Percentiles rank a stretch among this genome's conserved stretches.
phyloP scores from a whole-genome alignment of 139 green algal genomes.

The Chlamydomonas schloesseri region DNA sequence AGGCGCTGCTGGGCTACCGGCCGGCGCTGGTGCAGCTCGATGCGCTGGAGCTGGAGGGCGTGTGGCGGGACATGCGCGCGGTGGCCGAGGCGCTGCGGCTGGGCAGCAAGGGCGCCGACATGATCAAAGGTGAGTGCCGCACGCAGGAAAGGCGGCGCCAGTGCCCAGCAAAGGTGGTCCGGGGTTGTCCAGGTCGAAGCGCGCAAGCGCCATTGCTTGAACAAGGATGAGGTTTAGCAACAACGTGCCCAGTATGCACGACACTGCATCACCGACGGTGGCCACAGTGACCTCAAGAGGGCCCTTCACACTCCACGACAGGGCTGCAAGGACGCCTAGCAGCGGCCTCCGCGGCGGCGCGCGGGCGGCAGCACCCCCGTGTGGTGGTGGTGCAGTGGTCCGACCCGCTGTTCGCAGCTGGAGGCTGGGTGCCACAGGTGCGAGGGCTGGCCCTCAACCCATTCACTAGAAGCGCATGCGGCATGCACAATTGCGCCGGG shows the following conservation, averaged over 20 bases:
- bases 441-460: too few relatives aligned
- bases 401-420: constrained; percentile 65
- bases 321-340: constrained; percentile 45
- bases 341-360: constrained; percentile 27
- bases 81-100: constrained; percentile 61
- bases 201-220: too few relatives aligned
- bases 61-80: constrained; percentile 61
- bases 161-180: not conserved
- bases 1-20: constrained; percentile 61
- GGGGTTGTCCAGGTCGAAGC: too few relatives aligned
- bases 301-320: not conserved
- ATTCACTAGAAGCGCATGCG: too few relatives aligned
- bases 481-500: too few relatives aligned
- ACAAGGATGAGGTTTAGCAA: too few relatives aligned
- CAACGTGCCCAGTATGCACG: too few relatives aligned
- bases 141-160: not conserved
- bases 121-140: constrained; percentile 12
- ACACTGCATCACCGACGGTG: too few relatives aligned
- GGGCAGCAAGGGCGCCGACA: constrained; percentile 18
- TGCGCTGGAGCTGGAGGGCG: constrained; percentile 60
- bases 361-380: constrained; percentile 46
- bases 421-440: constrained; percentile 71
- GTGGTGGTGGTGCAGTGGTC: constrained; percentile 76
- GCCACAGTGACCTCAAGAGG: too few relatives aligned
- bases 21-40: constrained; percentile 68